Conservation (phyloP, 345 rosid genomes). For the Linum lewisii region DNA sequence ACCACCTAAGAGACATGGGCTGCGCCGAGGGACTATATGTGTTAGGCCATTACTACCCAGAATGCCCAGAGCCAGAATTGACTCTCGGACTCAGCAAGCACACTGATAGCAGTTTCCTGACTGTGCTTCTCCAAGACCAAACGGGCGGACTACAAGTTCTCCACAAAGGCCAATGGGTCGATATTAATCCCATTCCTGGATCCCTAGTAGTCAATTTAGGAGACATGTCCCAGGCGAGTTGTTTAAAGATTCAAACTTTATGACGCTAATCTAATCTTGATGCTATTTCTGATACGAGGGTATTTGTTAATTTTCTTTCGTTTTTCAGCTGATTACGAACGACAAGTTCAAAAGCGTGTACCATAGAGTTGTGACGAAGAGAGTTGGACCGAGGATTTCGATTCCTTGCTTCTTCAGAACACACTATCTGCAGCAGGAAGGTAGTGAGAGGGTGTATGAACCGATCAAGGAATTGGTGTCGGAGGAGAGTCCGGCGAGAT, state of each 20-base stretch:
- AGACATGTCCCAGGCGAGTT: slow-evolving; percentile 1
- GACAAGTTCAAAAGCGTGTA: slow-evolving; percentile 15
- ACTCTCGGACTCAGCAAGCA: not conserved
- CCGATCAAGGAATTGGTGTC: slow-evolving; percentile 29
- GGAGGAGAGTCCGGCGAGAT: slow-evolving; percentile 23
- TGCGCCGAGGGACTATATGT: slow-evolving; percentile 1
- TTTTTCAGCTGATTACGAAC: slow-evolving; percentile 22
- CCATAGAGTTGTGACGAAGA: slow-evolving; percentile 13
- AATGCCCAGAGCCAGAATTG: slow-evolving; percentile 7
- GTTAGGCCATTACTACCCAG: slow-evolving; percentile 5
- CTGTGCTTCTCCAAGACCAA: slow-evolving; percentile 3
- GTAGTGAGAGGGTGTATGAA: slow-evolving; percentile 4
- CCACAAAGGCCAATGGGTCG: not conserved
- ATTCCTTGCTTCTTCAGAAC: slow-evolving; percentile 13
- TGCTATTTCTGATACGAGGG: not conserved
- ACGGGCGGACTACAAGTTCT: slow-evolving; percentile 6
- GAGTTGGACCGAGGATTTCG: slow-evolving; percentile 9
- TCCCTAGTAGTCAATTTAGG: not conserved
- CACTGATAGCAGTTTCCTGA: not conserved
- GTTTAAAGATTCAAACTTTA: not conserved
- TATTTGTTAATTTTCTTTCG: not conserved
- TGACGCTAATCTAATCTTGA: not conserved
- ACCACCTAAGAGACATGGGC: slow-evolving; percentile 1
- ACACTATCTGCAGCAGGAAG: not conserved
- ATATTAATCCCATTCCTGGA: slow-evolving; percentile 2